Percentiles rank a stretch among this genome's conserved stretches.
Conservation (phyloP, 306 rosid species). For the Quercus bicolor region DNA sequence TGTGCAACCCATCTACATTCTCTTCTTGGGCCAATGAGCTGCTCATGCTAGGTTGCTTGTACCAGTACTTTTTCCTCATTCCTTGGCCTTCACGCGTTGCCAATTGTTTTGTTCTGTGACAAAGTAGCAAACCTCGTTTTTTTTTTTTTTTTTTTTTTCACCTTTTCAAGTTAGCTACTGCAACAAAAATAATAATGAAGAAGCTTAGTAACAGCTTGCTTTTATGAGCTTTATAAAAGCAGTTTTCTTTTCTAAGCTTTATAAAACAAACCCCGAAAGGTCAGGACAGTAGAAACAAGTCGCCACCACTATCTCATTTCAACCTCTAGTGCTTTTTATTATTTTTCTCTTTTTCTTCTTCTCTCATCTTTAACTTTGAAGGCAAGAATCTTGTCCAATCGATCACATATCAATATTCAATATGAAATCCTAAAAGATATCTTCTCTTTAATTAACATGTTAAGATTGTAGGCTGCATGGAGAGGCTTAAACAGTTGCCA, state of each 20-base stretch:
- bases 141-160: background rate
- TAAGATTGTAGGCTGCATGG: conserved; percentile 1
- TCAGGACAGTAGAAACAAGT: background rate
- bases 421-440: conserved; percentile 8
- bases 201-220: background rate
- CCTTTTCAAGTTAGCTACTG: background rate
- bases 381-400: conserved; percentile 37
- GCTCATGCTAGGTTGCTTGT: conserved; percentile 16
- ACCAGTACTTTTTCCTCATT: conserved; percentile 2
- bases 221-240: background rate
- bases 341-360: background rate
- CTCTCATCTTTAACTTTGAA: conserved; percentile 28
- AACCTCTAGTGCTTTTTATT: background rate
- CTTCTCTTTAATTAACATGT: conserved; percentile 13
- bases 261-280: background rate
- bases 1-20: conserved; percentile 22
- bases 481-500: conserved; percentile 19
- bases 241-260: background rate
- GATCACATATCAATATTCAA: conserved; percentile 12
- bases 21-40: conserved; percentile 23
- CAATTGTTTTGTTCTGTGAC: background rate
- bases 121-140: background rate
- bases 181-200: background rate
- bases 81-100: background rate
- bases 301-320: background rate